Evolutionary conservation across 441 rosid genomes (phyloP).

Genomic region (Euphorbia schlechtendalii): DNA sequence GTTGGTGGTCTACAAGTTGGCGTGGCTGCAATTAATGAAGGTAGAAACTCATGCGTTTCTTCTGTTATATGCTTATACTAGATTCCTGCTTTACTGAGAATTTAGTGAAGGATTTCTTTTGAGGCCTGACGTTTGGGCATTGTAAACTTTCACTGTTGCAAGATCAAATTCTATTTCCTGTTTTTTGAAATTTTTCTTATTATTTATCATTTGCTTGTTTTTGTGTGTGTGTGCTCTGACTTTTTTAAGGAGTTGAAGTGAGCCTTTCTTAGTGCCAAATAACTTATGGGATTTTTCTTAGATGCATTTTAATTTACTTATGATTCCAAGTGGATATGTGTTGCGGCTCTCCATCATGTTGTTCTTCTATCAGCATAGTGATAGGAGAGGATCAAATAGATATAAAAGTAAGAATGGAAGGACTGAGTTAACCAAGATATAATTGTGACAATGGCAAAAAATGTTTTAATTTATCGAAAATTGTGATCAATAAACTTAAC

Average conservation of each 20-base stretch:
- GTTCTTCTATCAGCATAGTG: not conserved
- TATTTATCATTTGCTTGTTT: not conserved
- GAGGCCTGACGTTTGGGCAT: not conserved
- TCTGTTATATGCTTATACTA: not conserved
- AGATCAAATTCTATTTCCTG: not conserved
- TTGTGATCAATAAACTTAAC: not conserved
- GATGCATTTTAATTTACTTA: not conserved
- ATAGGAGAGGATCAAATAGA: not conserved
- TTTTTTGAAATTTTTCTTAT: not conserved
- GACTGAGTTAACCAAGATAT: not conserved
- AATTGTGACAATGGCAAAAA: not conserved
- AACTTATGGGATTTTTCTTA: not conserved
- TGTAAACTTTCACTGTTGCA: not conserved
- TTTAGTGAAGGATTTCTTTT: not conserved
- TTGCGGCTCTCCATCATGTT: not conserved
- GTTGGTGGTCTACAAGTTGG: conserved; percentile 93
- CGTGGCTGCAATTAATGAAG: conserved; percentile 63
- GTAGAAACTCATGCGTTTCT: conserved; percentile 27
- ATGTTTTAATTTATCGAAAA: not conserved
- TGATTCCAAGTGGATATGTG: not conserved
- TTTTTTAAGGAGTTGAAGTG: not conserved
- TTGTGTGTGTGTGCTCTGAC: not conserved
- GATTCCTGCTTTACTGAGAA: conserved; percentile 6
- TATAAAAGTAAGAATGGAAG: not conserved
- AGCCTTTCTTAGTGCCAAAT: not conserved